Conservation (phyloP, 2,329 filamentous ascomycete genomes). For the Paracoccidioides lutzii region DNA sequence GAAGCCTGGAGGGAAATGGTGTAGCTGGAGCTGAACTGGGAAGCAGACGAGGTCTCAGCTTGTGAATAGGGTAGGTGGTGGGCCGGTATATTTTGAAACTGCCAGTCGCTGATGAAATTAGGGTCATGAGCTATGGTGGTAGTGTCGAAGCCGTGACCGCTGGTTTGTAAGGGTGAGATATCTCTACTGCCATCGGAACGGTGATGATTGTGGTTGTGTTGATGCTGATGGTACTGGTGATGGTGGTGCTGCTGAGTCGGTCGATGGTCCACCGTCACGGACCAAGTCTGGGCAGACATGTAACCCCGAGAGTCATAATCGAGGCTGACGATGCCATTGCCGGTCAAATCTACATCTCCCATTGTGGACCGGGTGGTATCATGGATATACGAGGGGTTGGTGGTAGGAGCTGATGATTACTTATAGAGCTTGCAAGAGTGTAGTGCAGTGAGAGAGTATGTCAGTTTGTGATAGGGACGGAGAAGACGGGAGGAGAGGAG, state of each 20-base stretch:
- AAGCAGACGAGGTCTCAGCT: constrained; percentile 45
- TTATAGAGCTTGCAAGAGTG: constrained; percentile 12
- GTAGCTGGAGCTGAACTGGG: constrained; percentile 46
- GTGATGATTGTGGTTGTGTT: constrained; percentile 9
- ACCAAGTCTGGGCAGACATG: constrained; percentile 31
- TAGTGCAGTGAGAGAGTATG: constrained; percentile 13
- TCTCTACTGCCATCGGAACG: constrained; percentile 27
- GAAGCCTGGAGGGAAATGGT: constrained; percentile 32
- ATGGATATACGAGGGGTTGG: not conserved
- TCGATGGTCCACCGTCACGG: constrained; percentile 30
- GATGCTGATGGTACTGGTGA: not conserved
- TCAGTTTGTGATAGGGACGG: constrained; percentile 3
- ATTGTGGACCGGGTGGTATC: constrained; percentile 18
- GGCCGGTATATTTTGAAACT: constrained; percentile 30
- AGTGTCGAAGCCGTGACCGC: constrained; percentile 32
- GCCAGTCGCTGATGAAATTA: constrained; percentile 35
- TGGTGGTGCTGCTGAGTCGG: constrained; percentile 7
- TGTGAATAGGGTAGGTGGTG: constrained; percentile 25
- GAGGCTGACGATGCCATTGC: constrained; percentile 34
- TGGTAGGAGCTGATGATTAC: not conserved
- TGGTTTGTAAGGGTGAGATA: constrained; percentile 32
- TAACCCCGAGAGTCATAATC: constrained; percentile 38
- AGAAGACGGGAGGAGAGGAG: constrained; percentile 3
- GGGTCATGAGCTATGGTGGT: constrained; percentile 32
- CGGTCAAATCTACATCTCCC: constrained; percentile 33